Evolutionary conservation across 2,329 filamentous ascomycete genomes (phyloP), one percentile per base, ranked within the genome.

Genomic region (Aspergillus floridensis): DNA sequence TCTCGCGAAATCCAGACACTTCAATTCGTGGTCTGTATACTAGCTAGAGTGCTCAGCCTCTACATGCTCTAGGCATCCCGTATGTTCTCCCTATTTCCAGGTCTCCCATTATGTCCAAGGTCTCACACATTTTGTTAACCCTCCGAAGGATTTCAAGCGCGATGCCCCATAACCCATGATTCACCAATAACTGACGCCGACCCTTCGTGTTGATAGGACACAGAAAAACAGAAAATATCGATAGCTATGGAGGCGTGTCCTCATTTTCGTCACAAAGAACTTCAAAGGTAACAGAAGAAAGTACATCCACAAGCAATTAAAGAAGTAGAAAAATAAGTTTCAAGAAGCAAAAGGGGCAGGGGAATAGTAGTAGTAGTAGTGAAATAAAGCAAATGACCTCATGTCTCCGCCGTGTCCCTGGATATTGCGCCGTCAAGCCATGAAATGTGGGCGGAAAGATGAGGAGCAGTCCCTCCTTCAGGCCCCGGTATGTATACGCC

Each of bases 401-500:
- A 26, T 62, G 61, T 65, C 62, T 53, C 66, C 58, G 58, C 65
- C 63, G 49, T 66, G 52, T 62, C 59, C 64, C 66, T 63, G 66
- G 58, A 65, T 67, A 64, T 69, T 70, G 68, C 72, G 72, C 73
- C 72, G 60, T 68, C 61, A 67, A 70, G 68, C 69, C 72, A 70
- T 70, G 65, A 67, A 63, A 59, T 63, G 62, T 63, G 53, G 68
- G 64, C 64, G 50, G 48, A 51, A 68, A 63, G 66, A 55, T 57
- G 53, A 63, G 56, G 63, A 65, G 63, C 59, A 68, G 63, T 44
- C n/a, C 4, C 66, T 70, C 71, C 66, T 67, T 64, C 66, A 65
- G 62, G 63, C 66, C 63, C 69, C 69, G 68, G 65, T 75, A 75
- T 75, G 74, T 74, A 76, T 73, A 73, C 65, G 69, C 69, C 69